Conservation (phyloP, 176 grass and related monocot genomes). For the Urochloa ruziziensis region DNA sequence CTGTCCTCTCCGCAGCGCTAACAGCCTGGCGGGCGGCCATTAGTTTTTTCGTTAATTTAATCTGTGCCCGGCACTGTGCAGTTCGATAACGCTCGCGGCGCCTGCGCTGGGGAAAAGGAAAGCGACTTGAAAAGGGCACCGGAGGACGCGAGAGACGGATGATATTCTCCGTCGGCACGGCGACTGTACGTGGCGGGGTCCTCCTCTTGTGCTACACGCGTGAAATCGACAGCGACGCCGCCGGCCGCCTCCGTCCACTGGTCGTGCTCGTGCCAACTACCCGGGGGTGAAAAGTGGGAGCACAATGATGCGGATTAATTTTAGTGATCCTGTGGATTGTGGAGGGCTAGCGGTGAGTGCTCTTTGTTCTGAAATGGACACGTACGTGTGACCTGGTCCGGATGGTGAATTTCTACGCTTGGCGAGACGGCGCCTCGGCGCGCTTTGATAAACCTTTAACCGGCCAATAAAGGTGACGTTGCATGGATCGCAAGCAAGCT, state of each 20-base stretch:
- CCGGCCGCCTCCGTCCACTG: not conserved
- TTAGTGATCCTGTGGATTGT: not conserved
- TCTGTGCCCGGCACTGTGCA: conserved; percentile 32
- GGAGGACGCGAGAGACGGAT: not conserved
- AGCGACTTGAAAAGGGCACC: not conserved
- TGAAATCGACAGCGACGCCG: conserved; percentile 3
- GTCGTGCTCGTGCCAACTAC: conserved; percentile 10
- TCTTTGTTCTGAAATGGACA: not conserved
- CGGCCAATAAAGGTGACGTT: conserved; percentile 19
- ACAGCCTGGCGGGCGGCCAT: conserved; percentile 1
- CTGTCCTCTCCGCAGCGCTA: not conserved
- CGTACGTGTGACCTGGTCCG: not conserved
- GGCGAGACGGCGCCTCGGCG: not conserved
- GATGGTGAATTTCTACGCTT: no score
- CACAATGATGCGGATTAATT: not conserved
- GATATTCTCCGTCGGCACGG: conserved; percentile 28
- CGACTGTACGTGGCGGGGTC: not conserved
- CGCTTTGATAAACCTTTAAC: not conserved
- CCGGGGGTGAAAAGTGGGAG: not conserved
- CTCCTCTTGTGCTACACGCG: conserved; percentile 13
- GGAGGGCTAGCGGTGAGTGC: not conserved
- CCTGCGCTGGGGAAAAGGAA: not conserved
- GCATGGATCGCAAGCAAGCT: conserved; percentile 43
- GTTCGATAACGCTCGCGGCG: not conserved
- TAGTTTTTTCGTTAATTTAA: rapidly evolving